Percentiles rank a stretch among this genome's conserved stretches.
Conservation (phyloP, 2,329 filamentous ascomycete genomes). For the Aspergillus terreus region DNA sequence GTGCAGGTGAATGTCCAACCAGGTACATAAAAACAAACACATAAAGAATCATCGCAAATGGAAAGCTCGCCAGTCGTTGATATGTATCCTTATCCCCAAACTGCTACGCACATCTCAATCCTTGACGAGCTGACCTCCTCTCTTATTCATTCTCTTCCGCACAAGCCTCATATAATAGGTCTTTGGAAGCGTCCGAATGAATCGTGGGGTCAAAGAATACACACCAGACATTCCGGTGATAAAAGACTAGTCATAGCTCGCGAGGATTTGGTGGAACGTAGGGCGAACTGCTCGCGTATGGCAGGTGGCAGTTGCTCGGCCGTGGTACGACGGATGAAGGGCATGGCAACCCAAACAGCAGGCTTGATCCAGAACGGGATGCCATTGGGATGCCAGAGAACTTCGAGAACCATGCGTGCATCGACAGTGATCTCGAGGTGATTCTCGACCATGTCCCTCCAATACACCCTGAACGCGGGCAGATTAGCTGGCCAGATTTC, state of each 20-base stretch:
- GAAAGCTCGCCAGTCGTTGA: background rate
- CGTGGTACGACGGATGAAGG: background rate
- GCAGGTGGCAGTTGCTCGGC: conserved; percentile 6
- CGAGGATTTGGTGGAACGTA: conserved; percentile 3
- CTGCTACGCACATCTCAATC: background rate
- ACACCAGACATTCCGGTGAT: background rate
- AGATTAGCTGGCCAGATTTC: conserved; percentile 3
- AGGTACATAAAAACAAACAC: background rate
- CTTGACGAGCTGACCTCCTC: conserved; percentile 7
- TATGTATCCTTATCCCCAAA: background rate
- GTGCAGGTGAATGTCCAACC: background rate
- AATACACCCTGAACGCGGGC: background rate
- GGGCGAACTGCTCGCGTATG: conserved; percentile 3
- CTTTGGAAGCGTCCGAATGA: conserved; percentile 1
- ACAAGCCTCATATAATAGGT: conserved; percentile 3
- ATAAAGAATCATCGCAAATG: background rate
- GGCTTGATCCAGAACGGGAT: background rate
- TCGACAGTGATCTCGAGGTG: background rate
- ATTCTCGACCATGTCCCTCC: conserved; percentile 4
- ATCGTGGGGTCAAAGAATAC: background rate
- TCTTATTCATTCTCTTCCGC: conserved; percentile 7
- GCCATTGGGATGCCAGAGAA: background rate
- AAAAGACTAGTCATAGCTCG: background rate
- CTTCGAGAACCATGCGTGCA: background rate
- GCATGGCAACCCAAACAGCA: conserved; percentile 2